Evolutionary conservation across 441 rosid genomes (phyloP), one percentile per base, ranked within the genome.

Genomic region (Adansonia grandidieri): DNA sequence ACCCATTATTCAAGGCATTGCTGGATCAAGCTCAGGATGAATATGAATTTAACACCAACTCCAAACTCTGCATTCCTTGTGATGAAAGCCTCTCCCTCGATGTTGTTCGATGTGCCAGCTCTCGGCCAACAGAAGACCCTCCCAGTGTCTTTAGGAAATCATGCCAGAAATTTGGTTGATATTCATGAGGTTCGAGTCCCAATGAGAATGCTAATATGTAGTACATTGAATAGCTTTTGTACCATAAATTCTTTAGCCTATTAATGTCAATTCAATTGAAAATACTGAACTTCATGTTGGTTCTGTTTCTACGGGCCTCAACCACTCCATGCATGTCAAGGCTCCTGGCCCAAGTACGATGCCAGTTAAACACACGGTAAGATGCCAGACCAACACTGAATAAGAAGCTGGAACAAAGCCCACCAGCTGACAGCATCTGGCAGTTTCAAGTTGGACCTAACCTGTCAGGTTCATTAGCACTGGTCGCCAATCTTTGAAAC

Each of bases 11-110:
- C 88, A 85, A 75, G 88, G 95, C 92, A 54, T 82, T 94, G 89
- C 86, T 94, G 51, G 97, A 96, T 80, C 93, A 83, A 86, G 97
- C 97, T 56, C 85, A 73, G 63, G 97, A 94, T 71, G 92, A 85
- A 76, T 91, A 92, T 70, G 93, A 88, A 57, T 93, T 91, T 83
- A 87, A 79, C 77, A 75, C 87, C 2, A 83, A 85, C 81, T 85
- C 95, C 77, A 96, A 86, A 84, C 94, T 92, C 57, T 86, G 97
- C 88, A 91, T 92, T 75, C 98, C 97, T 45, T 96, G 98, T 54
- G 88, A 93, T 45, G 98, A 88, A 84, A 85, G 67, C 83, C 85
- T 88, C n/a, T 96, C 93, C 73, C 89, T 91, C 22, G 88, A 91
- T 32, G 90, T 93, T 8, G 82, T 93, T 32, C 90, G 93, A 10